Evolutionary conservation across 2,329 filamentous ascomycete species (phyloP).

Genomic region (Cercospora nicotianae): DNA sequence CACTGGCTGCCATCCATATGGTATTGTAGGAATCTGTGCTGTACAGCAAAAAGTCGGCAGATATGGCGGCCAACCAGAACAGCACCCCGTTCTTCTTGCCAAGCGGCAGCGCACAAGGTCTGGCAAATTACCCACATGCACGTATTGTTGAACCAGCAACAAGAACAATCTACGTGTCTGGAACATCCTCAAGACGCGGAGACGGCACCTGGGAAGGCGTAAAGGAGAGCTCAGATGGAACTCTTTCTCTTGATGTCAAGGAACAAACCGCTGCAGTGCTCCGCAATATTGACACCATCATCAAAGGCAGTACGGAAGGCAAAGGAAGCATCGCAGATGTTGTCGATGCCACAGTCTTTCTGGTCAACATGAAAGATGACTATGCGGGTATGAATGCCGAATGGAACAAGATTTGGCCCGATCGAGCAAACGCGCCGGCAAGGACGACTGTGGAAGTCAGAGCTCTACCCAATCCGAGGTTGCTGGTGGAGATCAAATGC

Average conservation of each 20-base stretch:
- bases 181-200: conserved; percentile 20
- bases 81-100: conserved; percentile 16
- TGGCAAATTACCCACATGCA: conserved; percentile 23
- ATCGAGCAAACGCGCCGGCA: conserved; percentile 42
- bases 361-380: conserved; percentile 46
- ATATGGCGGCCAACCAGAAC: conserved; percentile 11
- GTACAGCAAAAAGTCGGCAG: neutral
- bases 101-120: conserved; percentile 20
- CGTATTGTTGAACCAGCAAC: conserved; percentile 11
- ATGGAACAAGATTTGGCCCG: conserved; percentile 48
- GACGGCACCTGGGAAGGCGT: conserved; percentile 24
- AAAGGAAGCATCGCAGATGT: conserved; percentile 21
- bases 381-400: conserved; percentile 51
- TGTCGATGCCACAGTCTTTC: conserved; percentile 41
- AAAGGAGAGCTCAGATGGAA: conserved; percentile 11
- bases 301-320: conserved; percentile 18
- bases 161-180: conserved; percentile 24
- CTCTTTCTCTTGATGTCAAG: conserved; percentile 14
- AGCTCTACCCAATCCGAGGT: conserved; percentile 15
- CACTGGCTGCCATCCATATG: neutral
- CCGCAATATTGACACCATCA: conserved; percentile 21
- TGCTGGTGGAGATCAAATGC: conserved; percentile 19
- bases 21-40: neutral
- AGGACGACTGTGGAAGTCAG: conserved; percentile 27
- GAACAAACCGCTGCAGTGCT: conserved; percentile 23